Percentiles rank a stretch among this genome's conserved stretches.
phyloP scores from a whole-genome alignment of 768 basidiomycete species.

The Suillus alpinus region DNA sequence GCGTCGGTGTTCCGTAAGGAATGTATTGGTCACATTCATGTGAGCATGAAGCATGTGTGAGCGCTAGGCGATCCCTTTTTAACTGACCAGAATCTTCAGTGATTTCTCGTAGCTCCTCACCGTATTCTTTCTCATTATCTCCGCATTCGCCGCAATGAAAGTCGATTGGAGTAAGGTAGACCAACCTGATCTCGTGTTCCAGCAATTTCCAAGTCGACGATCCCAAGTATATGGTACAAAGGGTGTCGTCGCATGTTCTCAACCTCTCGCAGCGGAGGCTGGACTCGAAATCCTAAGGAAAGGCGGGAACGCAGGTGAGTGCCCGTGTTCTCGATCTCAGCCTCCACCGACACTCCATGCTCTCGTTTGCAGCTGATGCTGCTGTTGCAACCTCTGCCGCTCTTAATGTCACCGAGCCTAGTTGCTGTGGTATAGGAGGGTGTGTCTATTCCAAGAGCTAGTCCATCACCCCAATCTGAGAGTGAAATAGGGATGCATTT shows the following conservation, averaged over 20 bases:
- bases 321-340: neutral
- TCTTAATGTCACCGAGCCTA: constrained; percentile 88
- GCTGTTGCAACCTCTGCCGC: constrained; percentile 93
- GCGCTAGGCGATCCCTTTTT: neutral
- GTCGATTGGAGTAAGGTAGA: constrained; percentile 64
- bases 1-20: neutral
- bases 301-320: constrained; percentile 92
- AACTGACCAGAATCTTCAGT: neutral
- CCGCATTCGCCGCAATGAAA: constrained; percentile 26
- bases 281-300: constrained; percentile 88
- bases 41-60: constrained; percentile 2
- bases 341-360: neutral
- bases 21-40: neutral
- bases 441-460: constrained; percentile 28
- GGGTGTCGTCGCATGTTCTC: constrained; percentile 84
- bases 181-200: constrained; percentile 60
- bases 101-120: neutral
- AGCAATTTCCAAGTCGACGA: constrained; percentile 78
- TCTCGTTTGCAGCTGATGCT: constrained; percentile 67
- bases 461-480: constrained; percentile 11
- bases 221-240: constrained; percentile 87
- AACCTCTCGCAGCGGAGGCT: constrained; percentile 88
- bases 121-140: neutral
- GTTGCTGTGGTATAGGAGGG: constrained; percentile 92
- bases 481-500: constrained; percentile 69